These are phyloP conservation scores for Phialophora macrospora DNA, from an alignment of 2,329 filamentous ascomycete genomes.

Conservation along the genomic window DNA sequence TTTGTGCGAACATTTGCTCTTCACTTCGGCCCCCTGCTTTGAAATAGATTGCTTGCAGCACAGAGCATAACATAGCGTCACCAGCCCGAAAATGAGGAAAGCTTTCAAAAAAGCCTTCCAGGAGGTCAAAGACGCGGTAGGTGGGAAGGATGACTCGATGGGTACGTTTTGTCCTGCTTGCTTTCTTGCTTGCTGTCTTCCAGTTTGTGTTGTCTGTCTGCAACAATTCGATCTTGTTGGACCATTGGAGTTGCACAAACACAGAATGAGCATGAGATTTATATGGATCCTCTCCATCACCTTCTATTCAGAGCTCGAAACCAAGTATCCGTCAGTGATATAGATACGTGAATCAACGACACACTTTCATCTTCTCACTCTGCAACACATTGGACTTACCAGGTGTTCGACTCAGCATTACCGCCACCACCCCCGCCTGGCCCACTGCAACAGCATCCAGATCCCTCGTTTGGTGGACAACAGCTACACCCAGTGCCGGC, in stretches of 20 bases:
- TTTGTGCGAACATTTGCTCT: neutral
- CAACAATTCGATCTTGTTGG: neutral
- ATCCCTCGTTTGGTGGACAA: neutral
- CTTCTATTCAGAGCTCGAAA: neutral
- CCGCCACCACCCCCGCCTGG: neutral
- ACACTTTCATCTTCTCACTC: neutral
- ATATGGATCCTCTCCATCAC: neutral
- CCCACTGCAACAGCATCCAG: neutral
- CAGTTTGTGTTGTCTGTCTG: neutral
- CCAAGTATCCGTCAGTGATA: neutral
- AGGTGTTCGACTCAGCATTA: neutral
- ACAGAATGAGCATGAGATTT: neutral
- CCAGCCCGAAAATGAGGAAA: constrained; percentile 22
- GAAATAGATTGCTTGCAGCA: neutral
- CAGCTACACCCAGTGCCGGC: neutral
- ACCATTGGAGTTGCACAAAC: neutral
- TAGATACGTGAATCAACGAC: neutral
- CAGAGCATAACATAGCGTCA: neutral
- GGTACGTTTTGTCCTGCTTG: constrained; percentile 21
- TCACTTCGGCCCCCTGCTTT: neutral
- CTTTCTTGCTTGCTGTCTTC: neutral
- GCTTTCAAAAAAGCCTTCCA: constrained; percentile 30
- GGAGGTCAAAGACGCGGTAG: constrained; percentile 23
- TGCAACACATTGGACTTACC: neutral
- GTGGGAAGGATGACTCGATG: constrained; percentile 23